Percentiles rank a stretch among this genome's conserved stretches.
Conservation (phyloP, 768 basidiomycete species). For the Hericium erinaceus region DNA sequence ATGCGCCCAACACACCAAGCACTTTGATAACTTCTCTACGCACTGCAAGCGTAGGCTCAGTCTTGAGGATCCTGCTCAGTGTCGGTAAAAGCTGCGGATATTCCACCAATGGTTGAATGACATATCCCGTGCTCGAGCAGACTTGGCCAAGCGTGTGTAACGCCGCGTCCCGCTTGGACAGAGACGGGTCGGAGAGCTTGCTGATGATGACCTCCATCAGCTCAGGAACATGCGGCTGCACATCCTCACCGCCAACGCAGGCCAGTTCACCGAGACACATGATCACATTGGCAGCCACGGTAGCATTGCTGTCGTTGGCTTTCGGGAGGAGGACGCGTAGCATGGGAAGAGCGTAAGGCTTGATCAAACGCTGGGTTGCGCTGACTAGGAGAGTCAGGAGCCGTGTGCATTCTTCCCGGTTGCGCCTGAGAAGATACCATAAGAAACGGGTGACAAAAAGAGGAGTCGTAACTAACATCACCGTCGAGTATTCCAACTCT, state of each 20-base stretch:
- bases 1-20: slow-evolving; percentile 88
- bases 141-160: slow-evolving; percentile 91
- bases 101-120: slow-evolving; percentile 83
- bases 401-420: slow-evolving; percentile 86
- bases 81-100: slow-evolving; percentile 86
- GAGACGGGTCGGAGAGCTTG: slow-evolving; percentile 82
- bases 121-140: slow-evolving; percentile 92
- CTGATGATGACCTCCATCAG: slow-evolving; percentile 87
- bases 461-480: slow-evolving; percentile 45
- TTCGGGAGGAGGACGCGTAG: slow-evolving; percentile 87
- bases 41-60: slow-evolving; percentile 62
- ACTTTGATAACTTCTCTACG: slow-evolving; percentile 90
- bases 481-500: slow-evolving; percentile 92
- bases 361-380: slow-evolving; percentile 89
- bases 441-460: neutral
- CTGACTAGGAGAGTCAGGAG: slow-evolving; percentile 83
- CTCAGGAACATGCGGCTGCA: slow-evolving; percentile 70
- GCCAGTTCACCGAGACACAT: slow-evolving; percentile 93
- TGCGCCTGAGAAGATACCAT: slow-evolving; percentile 43
- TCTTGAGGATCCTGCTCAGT: slow-evolving; percentile 75
- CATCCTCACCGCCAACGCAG: slow-evolving; percentile 89
- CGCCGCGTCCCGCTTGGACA: slow-evolving; percentile 88
- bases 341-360: slow-evolving; percentile 92
- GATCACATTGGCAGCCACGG: slow-evolving; percentile 86
- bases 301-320: slow-evolving; percentile 75